These are phyloP conservation scores for Epichloe elymi DNA, from an alignment of 2,329 filamentous ascomycete genomes.

Conservation along the genomic window DNA sequence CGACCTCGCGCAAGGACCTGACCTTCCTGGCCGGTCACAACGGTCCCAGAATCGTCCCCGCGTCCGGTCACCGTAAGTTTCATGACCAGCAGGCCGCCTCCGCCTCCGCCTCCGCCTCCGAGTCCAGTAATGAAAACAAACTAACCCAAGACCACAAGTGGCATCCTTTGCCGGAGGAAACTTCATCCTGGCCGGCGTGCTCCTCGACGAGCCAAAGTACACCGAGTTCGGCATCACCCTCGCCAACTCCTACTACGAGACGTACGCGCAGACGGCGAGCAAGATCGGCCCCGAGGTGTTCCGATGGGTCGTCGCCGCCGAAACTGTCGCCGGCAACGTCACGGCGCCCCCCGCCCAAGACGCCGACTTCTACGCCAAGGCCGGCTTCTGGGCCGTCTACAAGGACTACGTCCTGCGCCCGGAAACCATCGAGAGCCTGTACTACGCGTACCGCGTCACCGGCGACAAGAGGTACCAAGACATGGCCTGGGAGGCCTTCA, in stretches of 20 bases:
- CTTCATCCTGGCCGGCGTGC: slow-evolving; percentile 68
- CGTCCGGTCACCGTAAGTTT: slow-evolving; percentile 39
- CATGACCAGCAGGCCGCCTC: not conserved
- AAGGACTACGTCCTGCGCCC: slow-evolving; percentile 55
- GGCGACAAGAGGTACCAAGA: slow-evolving; percentile 64
- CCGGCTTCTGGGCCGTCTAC: slow-evolving; percentile 13
- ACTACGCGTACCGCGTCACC: slow-evolving; percentile 76
- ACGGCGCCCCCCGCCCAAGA: slow-evolving; percentile 31
- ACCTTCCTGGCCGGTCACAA: slow-evolving; percentile 55
- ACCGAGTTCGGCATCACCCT: slow-evolving; percentile 61
- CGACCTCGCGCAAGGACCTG: slow-evolving; percentile 50
- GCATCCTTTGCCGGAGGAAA: slow-evolving; percentile 78
- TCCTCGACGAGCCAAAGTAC: slow-evolving; percentile 52
- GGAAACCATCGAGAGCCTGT: slow-evolving; percentile 73
- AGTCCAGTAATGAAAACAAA: not conserved
- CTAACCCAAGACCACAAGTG: slow-evolving; percentile 29
- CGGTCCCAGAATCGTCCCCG: slow-evolving; percentile 27
- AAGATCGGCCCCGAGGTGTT: slow-evolving; percentile 67
- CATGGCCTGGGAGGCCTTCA: slow-evolving; percentile 72
- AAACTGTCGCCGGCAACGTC: slow-evolving; percentile 13
- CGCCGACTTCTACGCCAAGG: slow-evolving; percentile 59
- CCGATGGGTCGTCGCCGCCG: slow-evolving; percentile 40
- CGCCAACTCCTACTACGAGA: slow-evolving; percentile 58
- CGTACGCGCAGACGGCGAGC: slow-evolving; percentile 57
- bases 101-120: not conserved